A percentile compares a stretch with the other conserved stretches of the same genome.
Evolutionary conservation across 1,284 basidiomycete species (phyloP).

Genomic region (Ganoderma meredithae): DNA sequence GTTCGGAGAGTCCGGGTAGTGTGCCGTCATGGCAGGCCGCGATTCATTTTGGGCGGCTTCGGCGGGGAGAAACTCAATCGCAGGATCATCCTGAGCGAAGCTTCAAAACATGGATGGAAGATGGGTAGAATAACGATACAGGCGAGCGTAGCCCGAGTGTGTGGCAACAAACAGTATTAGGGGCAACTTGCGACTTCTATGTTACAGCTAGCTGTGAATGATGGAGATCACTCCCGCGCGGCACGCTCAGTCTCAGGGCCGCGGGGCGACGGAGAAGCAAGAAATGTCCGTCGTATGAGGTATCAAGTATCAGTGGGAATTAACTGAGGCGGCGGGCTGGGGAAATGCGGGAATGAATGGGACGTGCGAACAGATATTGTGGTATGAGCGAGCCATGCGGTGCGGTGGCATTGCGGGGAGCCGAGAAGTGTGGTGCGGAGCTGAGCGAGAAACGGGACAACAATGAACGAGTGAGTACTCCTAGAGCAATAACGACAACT

Average conservation of each 20-base stretch:
- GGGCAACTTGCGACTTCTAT: conserved; percentile 13
- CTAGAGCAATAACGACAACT: conserved; percentile 3
- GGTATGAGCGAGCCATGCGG: conserved; percentile 3
- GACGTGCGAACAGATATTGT: not conserved
- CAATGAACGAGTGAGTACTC: not conserved
- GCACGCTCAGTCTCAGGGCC: not conserved
- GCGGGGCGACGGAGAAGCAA: not conserved
- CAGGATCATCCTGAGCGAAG: not conserved
- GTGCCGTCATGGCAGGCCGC: not conserved
- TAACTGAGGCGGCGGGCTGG: not conserved
- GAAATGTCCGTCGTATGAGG: not conserved
- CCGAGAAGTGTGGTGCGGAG: conserved; percentile 8
- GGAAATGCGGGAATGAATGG: not conserved
- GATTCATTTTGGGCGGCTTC: not conserved
- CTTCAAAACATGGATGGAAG: not conserved
- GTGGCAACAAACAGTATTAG: conserved; percentile 19
- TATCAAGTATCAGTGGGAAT: not conserved
- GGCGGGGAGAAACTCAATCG: not conserved
- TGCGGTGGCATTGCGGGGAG: conserved; percentile 4
- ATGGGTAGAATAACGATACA: conserved; percentile 28
- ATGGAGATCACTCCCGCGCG: not conserved
- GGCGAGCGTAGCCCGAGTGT: conserved; percentile 11
- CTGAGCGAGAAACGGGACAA: conserved; percentile 14
- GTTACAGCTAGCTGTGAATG: conserved; percentile 18
- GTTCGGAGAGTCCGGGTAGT: not conserved